Conservation (phyloP, 306 rosid species). For the Quercus ilex region DNA sequence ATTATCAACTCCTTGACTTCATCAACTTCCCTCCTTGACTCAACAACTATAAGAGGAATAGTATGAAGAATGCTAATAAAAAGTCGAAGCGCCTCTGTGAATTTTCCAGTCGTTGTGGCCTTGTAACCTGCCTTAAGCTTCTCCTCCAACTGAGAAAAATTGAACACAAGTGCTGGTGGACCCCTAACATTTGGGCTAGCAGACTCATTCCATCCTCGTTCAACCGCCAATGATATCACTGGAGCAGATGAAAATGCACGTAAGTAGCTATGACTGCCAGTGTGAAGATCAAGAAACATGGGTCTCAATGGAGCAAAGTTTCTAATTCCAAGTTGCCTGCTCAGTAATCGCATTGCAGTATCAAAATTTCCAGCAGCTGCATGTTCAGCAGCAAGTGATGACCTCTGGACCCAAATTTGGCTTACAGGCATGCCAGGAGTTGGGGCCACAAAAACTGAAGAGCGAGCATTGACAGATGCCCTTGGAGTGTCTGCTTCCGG, state of each 20-base stretch:
- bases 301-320: conserved; percentile 73
- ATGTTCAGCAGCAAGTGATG: conserved; percentile 96
- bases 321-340: conserved; percentile 85
- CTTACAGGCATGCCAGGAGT: conserved; percentile 88
- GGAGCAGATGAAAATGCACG: conserved; percentile 81
- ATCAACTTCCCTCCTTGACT: conserved; percentile 90
- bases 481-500: conserved; percentile 82
- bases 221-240: conserved; percentile 68
- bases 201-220: conserved; percentile 84
- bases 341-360: conserved; percentile 84
- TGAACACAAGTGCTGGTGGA: conserved; percentile 75
- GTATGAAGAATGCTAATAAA: conserved; percentile 71
- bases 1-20: conserved; percentile 82
- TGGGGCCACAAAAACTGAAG: conserved; percentile 72
- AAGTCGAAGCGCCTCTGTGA: conserved; percentile 65
- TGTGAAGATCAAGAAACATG: conserved; percentile 73
- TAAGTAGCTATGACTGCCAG: conserved; percentile 74
- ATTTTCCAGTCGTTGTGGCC: conserved; percentile 77
- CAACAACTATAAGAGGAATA: conserved; percentile 79
- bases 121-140: conserved; percentile 85
- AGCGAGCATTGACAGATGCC: conserved; percentile 49
- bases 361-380: conserved; percentile 94
- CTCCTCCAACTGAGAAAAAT: conserved; percentile 77
- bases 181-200: conserved; percentile 75
- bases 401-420: conserved; percentile 87